Base-by-base conservation (phyloP, 257 asterid species). In the Buddleja alternifolia region DNA sequence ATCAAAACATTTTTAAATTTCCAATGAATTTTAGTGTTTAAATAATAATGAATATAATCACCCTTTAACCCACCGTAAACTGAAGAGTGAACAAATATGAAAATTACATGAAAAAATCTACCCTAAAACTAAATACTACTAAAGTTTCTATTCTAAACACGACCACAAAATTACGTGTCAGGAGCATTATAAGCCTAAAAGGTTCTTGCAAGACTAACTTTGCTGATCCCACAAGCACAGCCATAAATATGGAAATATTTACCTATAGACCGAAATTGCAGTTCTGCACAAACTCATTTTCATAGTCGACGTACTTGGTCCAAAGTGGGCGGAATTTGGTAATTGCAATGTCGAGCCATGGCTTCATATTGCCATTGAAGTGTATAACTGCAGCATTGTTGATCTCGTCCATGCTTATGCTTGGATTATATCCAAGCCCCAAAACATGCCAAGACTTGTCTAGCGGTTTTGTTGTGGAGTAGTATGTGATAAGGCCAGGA, bases 361-460 rank as follows among this genome's bases (percentile, higher is more conserved):
- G 87, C 66, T 79, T 79, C 80, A 63, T 78, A 67, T 82, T 82
- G 20, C 83, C 85, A 20, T 77, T 77, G 78, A 71, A 77, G 72
- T 75, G 85, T 45, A 77, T 81, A 16, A 75, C 85, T 51, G 80
- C 76, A 65, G 78, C 88, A 62, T 75, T 80, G n/a, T 47, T 67
- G 14, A 80, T 77, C 70, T 75, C 82, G 34, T 77, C 75, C 80
- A 67, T 70, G 75, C 69, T 73, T 51, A 80, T 70, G 71, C 78
- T 75, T 29, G 85, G 85, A 52, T 73, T 80, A 60, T 73, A 80
- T 29, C 75, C 80, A 60, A 74, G 85, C 23, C 80, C 82, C 80
- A 80, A 57, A 61, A 80, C 82, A 61, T 77, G 80, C 76, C 80
- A 77, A 42, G 80, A 73, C 71, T 70, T 73, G 48, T 77, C 75